Base-by-base conservation (phyloP, 148 eudicot species). In the Camellia granthamiana region DNA sequence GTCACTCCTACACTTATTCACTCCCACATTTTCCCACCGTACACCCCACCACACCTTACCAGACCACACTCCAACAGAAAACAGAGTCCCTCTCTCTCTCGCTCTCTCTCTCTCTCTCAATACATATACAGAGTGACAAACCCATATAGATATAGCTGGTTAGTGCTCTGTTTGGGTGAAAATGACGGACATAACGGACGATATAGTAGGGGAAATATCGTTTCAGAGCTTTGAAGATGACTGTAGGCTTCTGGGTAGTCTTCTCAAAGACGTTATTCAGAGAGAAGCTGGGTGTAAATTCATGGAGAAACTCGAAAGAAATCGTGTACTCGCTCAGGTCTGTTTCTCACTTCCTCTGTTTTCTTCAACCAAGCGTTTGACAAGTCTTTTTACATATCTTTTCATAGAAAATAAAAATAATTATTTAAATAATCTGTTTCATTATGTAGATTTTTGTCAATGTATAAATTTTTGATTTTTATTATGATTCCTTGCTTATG, bases 151-250 rank as follows among this genome's bases (percentile, higher is more conserved):
- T 67, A 38, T 68, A n/a, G 13, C 56, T 52, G 10, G 19, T 41
- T 23, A 3, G 7, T 41, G 4, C 64, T 18, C 21, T 49, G 0
- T 2, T 10, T 49, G 38, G 3, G 63, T 42, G 38, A 81, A 8
- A 72, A 89, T 87, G 87, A 91, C 97, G 86, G 98, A 95, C 76
- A 88, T 88, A 0, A 93, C 91, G 1, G 98, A 95, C 75, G 98
- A 93, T 49, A 93, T 95, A 79, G 95, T 97, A 1, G 98, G 90
- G 84, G 98, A 91, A 71, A 95, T 95, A 7, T 91, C 97, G 23
- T 91, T 93, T 43, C 97, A 90, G 86, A 88, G 92, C 85, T 93
- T 89, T 44, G 98, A 93, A 46, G 98, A 95, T 76, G 97, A 93
- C 81, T 90, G 90, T 58, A 80, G 88, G 42, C 82, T 95, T 10